Conservation (phyloP, 352 stramenopile species). For the Lagenidium giganteum region DNA sequence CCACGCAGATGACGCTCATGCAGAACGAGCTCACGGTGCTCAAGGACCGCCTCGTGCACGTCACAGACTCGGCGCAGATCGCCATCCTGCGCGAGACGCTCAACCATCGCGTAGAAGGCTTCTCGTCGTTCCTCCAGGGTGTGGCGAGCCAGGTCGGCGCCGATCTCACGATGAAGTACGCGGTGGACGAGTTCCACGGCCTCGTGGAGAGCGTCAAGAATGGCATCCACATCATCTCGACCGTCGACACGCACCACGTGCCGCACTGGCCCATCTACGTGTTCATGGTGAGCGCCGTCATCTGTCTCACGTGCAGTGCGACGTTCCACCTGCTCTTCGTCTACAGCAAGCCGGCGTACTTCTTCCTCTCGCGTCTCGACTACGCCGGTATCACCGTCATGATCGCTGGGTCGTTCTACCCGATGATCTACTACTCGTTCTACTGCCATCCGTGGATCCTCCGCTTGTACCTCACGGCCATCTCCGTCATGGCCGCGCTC, state of each 20-base stretch:
- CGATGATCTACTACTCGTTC: conserved; percentile 88
- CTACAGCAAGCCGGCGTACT: conserved; percentile 63
- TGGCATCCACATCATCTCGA: conserved; percentile 69
- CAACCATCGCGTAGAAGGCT: conserved; percentile 47
- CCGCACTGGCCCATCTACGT: conserved; percentile 82
- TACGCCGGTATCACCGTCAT: conserved; percentile 85
- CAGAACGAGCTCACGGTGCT: conserved; percentile 52
- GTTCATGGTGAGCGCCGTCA: conserved; percentile 79
- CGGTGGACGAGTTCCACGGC: conserved; percentile 64
- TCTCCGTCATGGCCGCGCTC: conserved; percentile 58
- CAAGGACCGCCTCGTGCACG: conserved; percentile 40
- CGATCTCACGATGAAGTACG: conserved; percentile 71
- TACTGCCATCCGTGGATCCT: conserved; percentile 73
- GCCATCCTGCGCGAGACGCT: conserved; percentile 51
- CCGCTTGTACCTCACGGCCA: conserved; percentile 58
- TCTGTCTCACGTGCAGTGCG: conserved; percentile 78
- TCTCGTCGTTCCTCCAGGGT: conserved; percentile 65
- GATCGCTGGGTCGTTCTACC: conserved; percentile 83
- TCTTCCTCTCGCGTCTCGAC: conserved; percentile 77
- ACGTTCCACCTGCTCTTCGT: conserved; percentile 86
- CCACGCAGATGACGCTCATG: conserved; percentile 63
- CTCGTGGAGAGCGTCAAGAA: conserved; percentile 77
- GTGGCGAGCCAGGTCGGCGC: conserved; percentile 68
- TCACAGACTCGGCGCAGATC: conserved; percentile 50
- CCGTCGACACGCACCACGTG: conserved; percentile 63